Percentiles rank a stretch among this genome's conserved stretches.
These are phyloP conservation scores for Jacaranda mimosifolia DNA, from an alignment of 257 asterid genomes.

Conservation along the genomic window DNA sequence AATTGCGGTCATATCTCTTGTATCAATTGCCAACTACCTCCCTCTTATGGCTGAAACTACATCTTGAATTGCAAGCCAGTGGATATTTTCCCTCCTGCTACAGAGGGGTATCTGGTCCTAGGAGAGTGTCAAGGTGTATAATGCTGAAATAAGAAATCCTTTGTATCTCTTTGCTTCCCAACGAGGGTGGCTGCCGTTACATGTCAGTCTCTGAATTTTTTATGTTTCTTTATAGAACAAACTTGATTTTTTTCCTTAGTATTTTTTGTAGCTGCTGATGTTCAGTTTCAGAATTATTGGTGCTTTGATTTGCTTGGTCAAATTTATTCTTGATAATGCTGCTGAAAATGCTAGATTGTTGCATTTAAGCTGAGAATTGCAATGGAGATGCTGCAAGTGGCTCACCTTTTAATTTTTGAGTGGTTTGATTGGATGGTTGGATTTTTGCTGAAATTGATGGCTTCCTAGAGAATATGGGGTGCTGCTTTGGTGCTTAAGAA, in stretches of 20 bases:
- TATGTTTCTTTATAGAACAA: slow-evolving; percentile 3
- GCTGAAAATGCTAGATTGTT: too few species aligned
- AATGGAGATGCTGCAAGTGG: too few species aligned
- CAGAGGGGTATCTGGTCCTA: slow-evolving; percentile 81
- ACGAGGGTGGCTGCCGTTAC: slow-evolving; percentile 91
- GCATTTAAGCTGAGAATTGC: too few species aligned
- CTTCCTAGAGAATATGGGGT: too few species aligned
- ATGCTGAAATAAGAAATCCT: slow-evolving; percentile 84
- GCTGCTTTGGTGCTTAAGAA: slow-evolving; percentile 42
- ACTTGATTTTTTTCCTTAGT: slow-evolving; percentile 7
- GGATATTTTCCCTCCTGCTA: slow-evolving; percentile 83
- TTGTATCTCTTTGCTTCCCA: slow-evolving; percentile 90
- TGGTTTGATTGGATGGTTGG: too few species aligned
- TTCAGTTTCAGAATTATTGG: background rate
- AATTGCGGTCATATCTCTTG: slow-evolving; percentile 76
- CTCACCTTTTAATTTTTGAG: too few species aligned
- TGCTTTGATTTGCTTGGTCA: too few species aligned
- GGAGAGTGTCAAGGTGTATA: slow-evolving; percentile 74
- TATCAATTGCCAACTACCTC: slow-evolving; percentile 79
- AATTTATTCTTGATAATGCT: too few species aligned
- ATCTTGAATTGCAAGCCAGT: slow-evolving; percentile 83
- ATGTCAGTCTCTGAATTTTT: slow-evolving; percentile 57
- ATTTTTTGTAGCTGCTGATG: slow-evolving; percentile 26
- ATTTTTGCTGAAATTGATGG: too few species aligned
- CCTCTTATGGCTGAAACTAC: slow-evolving; percentile 90